Conservation (phyloP, 2,329 filamentous ascomycete species). For the Claviceps pusilla region DNA sequence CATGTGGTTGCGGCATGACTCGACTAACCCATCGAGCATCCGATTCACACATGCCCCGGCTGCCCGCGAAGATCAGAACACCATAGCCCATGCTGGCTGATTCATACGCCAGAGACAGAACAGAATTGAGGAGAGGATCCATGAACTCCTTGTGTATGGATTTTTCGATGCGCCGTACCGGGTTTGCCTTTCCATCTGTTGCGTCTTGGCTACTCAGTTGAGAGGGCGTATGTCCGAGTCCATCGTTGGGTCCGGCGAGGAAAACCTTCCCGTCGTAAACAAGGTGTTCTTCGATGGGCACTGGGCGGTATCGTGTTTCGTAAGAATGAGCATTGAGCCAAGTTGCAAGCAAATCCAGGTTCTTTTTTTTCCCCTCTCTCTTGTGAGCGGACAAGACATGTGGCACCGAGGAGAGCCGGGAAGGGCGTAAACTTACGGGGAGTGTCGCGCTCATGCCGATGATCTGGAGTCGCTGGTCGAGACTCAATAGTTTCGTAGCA, state of each 20-base stretch:
- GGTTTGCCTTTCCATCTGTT: conserved; percentile 21
- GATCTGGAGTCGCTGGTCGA: conserved; percentile 54
- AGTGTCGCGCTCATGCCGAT: conserved; percentile 70
- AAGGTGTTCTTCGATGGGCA: conserved; percentile 62
- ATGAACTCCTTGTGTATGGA: conserved; percentile 47
- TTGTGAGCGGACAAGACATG: background rate
- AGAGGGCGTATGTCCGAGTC: conserved; percentile 41
- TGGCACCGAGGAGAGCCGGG: background rate
- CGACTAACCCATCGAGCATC: conserved; percentile 54
- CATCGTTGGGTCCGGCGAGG: conserved; percentile 38
- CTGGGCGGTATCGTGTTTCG: conserved; percentile 55
- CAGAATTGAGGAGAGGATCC: conserved; percentile 52
- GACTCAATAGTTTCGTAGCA: conserved; percentile 55
- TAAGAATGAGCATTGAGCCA: conserved; percentile 62
- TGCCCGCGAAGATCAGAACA: conserved; percentile 59
- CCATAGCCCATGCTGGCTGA: conserved; percentile 55
- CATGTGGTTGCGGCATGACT: conserved; percentile 40
- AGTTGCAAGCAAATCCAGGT: conserved; percentile 50
- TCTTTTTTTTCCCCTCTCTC: conserved; percentile 31
- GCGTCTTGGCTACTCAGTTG: conserved; percentile 28
- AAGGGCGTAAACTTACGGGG: conserved; percentile 33
- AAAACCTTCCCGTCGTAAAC: conserved; percentile 58
- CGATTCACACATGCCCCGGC: conserved; percentile 50
- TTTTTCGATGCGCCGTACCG: conserved; percentile 33
- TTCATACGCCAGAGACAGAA: conserved; percentile 54